Base-by-base conservation (phyloP, 371 early-diverging fungal genomes). In the Apophysomyces trapeziformis region DNA sequence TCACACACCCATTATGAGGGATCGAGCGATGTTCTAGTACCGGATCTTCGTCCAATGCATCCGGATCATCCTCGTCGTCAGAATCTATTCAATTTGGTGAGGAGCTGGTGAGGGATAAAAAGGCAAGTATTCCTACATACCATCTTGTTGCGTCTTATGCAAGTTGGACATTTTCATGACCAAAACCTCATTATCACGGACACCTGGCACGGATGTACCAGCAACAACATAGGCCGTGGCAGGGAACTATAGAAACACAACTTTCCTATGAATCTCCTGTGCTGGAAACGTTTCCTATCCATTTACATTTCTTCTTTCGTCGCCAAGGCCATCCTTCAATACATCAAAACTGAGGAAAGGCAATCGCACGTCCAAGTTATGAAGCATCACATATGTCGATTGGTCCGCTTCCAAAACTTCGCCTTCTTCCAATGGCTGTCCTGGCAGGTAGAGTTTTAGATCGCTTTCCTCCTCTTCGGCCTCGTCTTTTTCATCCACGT, bases 331-430 rank as follows among this genome's bases (percentile, higher is more conserved):
- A 73, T 97, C 97, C 46, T 86, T 80, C 56, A 97, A 76, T 64
- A 98, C 80, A 75, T 99, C 99, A 67, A 99, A 98, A 79, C 92
- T 92, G 64, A 99, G 85, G 75, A 97, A 97, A n/a, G 99, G 99
- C 93, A 96, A 95, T 68, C 93, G 89, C 21, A 93, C 92, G 64
- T 92, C 86, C 86, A 99, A 82, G 38, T 86, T 83, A 79, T 97
- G 98, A 64, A 97, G 89, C 97, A 99, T 96, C 64, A 93, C 93
- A 80, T 99, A 99, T 0, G 94, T 93, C 4, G 92, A 90, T 68
- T 90, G 91, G 85, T 99, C 99, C 38, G 92, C 94, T 73, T 96
- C 95, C 39, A 99, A 85, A 45, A 87, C 92, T 74, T 98, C 96
- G 60, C 89, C 96, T 76, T 94, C 92, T 36, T 77, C 93, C 14